Evolutionary conservation across 306 rosid species (phyloP), one percentile per base, ranked within the genome.

Genomic region (Pterocarpus macrocarpus): DNA sequence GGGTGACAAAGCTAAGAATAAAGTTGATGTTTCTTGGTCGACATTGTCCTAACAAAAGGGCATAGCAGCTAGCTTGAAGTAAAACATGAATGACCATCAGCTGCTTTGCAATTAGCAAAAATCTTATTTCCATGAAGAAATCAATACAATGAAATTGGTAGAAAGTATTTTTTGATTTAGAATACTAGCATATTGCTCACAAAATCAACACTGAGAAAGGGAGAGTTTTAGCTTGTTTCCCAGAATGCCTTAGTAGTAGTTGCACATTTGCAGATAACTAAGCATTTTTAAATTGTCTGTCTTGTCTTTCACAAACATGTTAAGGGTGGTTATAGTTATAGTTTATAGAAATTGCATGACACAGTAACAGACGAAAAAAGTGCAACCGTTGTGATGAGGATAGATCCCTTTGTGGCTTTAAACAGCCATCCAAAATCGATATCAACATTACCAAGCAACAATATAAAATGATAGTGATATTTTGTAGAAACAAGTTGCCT

Each of bases 1-100:
- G 34, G 56, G 5, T 39, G 45, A 53, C 22, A 30, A 67, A 64
- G 32, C 55, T n/a, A 34, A 57, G 69, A 74, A 28, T 30, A 74
- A 58, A 74, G 77, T 6, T 66, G 56, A 30, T n/a, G 35, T 50
- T 77, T 41, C 39, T 13, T 47, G 16, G 41, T 69, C 44, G 13
- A 28, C 7, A 3, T 28, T 77, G 45, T 33, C 57, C 33, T 22
- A 7, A 34, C 28, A 64, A 44, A 38, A 53, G 44, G 44, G 66
- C 58, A 52, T 41, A 22, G 33, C 53, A 1, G 44, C 55, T 47
- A 35, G 35, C 17, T 63, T 36, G 52, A 71, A 70, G 36, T 69
- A 50, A 50, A 63, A 43, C 79, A 63, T 80, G 33, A 73, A 59
- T 79, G 43, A 28, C 14, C 43, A 50, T 80, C 62, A 63, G 71